Evolutionary conservation across 305 asterid species (phyloP), one percentile per base, ranked within the genome.

Genomic region (Lippia alba): DNA sequence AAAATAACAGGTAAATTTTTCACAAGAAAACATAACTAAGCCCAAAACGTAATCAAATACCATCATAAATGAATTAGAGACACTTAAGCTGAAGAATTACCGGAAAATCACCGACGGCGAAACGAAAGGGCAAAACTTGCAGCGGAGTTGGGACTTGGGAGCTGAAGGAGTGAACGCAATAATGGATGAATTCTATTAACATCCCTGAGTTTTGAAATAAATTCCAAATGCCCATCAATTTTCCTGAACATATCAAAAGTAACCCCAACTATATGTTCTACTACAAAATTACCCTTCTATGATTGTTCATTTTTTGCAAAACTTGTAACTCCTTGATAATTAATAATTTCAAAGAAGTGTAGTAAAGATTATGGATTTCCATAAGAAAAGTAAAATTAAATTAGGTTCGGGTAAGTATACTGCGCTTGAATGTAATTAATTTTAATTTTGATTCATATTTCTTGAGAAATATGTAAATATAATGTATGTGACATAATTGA

Each of bases 81-180:
- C 46, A 17, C 18, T 8, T 2, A 54, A 15, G 36, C 11, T n/a
- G 33, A 30, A 50, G 20, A 24, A 33, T 8, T 48, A 73, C 78
- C 78, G 14, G 67, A 58, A 53, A 36, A 65, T 17, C 57, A 20
- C 6, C 44, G 16, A 48, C 64, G 24, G 70, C 49, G 50, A 62
- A 12, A 19, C 17, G 33, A 16, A 36, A 5, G 54, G 18, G 40
- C 61, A 30, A 16, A 48, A 56, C 14, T 24, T 15, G n/a, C 32
- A 41, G 34, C 0, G 20, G 30, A 24, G 8, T 10, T 11, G 44
- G 19, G 44, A 41, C 5, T 16, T 33, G 15, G n/a, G 53, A 46
- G n/a, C n/a, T 5, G 53, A 0, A 32, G 59, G 33, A 45, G 68
- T 6, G 60, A 65, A 57, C 4, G 61, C 32, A 60, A 70, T 44